These are phyloP conservation scores for Suillus paluster DNA, from an alignment of 768 basidiomycete species.

Conservation along the genomic window DNA sequence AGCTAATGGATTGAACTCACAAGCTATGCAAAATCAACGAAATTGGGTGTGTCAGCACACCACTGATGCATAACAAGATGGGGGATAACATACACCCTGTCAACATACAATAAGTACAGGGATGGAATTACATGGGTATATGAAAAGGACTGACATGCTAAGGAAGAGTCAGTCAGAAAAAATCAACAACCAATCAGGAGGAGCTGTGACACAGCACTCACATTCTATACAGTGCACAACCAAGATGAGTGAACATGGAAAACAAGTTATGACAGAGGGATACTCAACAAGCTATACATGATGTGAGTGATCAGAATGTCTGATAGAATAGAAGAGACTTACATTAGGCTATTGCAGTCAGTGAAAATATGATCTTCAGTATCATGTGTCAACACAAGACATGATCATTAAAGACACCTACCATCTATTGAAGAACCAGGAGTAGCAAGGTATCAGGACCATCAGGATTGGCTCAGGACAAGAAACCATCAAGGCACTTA, in stretches of 20 bases:
- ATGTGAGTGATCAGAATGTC: not conserved
- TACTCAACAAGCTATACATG: not conserved
- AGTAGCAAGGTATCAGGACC: too few relatives aligned
- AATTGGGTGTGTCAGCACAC: too few relatives aligned
- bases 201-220: not conserved
- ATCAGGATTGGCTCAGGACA: too few relatives aligned
- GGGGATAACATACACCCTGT: not conserved
- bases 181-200: not conserved
- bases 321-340: not conserved
- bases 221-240: not conserved
- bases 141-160: not conserved
- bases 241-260: not conserved
- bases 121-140: too few relatives aligned
- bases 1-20: not conserved
- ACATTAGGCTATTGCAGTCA: not conserved
- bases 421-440: too few relatives aligned
- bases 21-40: not conserved
- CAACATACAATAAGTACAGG: too few relatives aligned
- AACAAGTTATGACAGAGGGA: not conserved
- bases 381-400: too few relatives aligned
- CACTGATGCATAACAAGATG: not conserved
- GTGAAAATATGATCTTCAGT: not conserved
- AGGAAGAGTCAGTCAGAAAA: not conserved
- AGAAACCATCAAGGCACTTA: too few relatives aligned
- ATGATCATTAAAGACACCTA: too few relatives aligned